phyloP scores from a whole-genome alignment of 192 early-diverging fungal genomes.

The Spizellomyces punctatus region DNA sequence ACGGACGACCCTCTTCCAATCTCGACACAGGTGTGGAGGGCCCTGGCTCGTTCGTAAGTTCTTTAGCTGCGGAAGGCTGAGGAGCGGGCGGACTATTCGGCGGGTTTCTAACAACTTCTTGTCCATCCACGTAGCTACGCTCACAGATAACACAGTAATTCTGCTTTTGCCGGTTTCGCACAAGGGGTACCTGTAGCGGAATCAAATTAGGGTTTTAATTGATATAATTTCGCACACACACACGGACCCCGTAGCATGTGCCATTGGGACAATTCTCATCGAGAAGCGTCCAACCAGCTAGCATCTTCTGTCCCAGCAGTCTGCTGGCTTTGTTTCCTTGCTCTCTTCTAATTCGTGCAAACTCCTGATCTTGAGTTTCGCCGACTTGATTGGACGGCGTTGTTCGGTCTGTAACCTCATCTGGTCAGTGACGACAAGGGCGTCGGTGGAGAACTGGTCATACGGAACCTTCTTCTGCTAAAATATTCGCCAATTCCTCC shows the following conservation, averaged over 20 bases:
- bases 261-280: slow-evolving; percentile 14
- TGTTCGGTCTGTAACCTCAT: neutral
- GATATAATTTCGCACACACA: neutral
- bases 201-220: neutral
- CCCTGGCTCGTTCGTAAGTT: too few relatives aligned
- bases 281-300: slow-evolving; percentile 33
- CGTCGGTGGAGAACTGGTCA: neutral
- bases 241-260: slow-evolving; percentile 1
- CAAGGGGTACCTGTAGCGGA: slow-evolving; percentile 23
- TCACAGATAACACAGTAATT: slow-evolving; percentile 37
- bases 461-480: neutral
- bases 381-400: neutral
- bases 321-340: slow-evolving; percentile 17
- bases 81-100: too few relatives aligned
- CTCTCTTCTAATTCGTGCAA: slow-evolving; percentile 9
- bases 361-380: slow-evolving; percentile 5
- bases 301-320: slow-evolving; percentile 34
- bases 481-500: neutral
- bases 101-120: neutral
- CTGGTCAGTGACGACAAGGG: neutral
- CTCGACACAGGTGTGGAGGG: too few relatives aligned
- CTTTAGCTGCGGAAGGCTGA: too few relatives aligned
- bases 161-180: slow-evolving; percentile 30
- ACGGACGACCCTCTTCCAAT: too few relatives aligned
- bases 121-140: neutral